Conservation (phyloP, 805 yeast genomes). For the Limtongia smithiae region DNA sequence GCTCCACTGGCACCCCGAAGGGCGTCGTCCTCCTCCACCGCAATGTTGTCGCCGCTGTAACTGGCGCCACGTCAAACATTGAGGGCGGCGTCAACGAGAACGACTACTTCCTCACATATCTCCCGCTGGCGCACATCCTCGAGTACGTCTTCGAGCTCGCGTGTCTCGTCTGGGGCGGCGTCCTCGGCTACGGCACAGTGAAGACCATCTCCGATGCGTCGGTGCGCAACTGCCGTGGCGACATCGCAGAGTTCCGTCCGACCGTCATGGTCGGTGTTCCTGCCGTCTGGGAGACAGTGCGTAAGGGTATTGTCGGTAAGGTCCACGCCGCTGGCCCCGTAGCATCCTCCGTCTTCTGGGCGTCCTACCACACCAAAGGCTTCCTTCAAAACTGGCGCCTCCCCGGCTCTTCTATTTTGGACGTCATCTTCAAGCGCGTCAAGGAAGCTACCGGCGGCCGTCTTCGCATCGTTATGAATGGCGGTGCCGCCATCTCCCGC, state of each 20-base stretch:
- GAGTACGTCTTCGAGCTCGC: constrained; percentile 84
- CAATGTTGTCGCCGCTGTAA: constrained; percentile 77
- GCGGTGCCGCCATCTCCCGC: constrained; percentile 84
- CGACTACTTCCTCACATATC: constrained; percentile 80
- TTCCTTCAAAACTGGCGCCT: constrained; percentile 59
- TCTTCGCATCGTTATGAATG: constrained; percentile 69
- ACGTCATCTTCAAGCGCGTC: constrained; percentile 80
- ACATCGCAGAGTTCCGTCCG: constrained; percentile 80
- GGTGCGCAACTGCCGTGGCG: constrained; percentile 81
- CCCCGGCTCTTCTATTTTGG: constrained; percentile 71
- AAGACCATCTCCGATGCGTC: constrained; percentile 84
- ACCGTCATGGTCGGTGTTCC: constrained; percentile 98
- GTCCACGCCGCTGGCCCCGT: constrained; percentile 61
- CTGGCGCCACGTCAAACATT: constrained; percentile 60
- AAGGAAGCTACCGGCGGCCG: constrained; percentile 94
- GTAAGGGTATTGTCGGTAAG: constrained; percentile 84
- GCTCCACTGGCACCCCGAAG: constrained; percentile 81
- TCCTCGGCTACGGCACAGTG: constrained; percentile 85
- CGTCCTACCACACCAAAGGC: constrained; percentile 72
- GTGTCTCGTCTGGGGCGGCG: constrained; percentile 83
- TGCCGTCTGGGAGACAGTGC: constrained; percentile 94
- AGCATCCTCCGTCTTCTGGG: constrained; percentile 83
- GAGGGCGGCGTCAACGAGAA: constrained; percentile 54
- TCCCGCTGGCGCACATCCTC: constrained; percentile 95
- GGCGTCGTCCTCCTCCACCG: constrained; percentile 69